Base-by-base conservation (phyloP, 805 yeast species). In the Candida tibetensis region DNA sequence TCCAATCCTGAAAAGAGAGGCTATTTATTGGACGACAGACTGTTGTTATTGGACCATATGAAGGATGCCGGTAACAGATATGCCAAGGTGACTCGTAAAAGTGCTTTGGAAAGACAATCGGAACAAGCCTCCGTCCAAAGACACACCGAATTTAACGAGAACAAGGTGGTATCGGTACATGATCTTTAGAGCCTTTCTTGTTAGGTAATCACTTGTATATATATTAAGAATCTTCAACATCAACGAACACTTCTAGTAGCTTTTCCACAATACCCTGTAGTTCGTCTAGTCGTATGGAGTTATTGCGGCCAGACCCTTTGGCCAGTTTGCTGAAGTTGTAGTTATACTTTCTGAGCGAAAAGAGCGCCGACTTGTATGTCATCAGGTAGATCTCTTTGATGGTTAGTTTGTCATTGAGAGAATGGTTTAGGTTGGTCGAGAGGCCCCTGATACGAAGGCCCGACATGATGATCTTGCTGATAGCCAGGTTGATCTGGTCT, bases 1-100 rank as follows among this genome's bases (percentile, higher is more conserved):
- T 77, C 88, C 34, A 74, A 79, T 57, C 73, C 75, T 2, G 79
- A 71, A 26, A 79, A 79, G 54, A 76, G 88, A 48, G 99, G 99
- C 5, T 91, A 87, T 57, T 64, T 89, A 44, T 62, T 65, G 51
- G 52, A 66, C 36, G 64, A 68, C 47, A 55, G 57, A 7, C 53
- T 64, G n/a, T 45, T 65, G 34, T 60, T 69, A 40, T 62, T 69
- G 53, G 72, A 69, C 46, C 60, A 57, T 42, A 45, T 66, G 45
- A 53, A 57, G 44, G 35, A 44, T 34, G 34, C 42, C 22, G 44
- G 37, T 37, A 33, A 40, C 12, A 53, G 36, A 18, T 37, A 48
- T 57, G 56, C 49, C 34, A 55, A 49, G 42, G 36, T 37, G 19
- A 53, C 47, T 16, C 62, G 62, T 47, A 60, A 58, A 49, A 56